Percentiles rank a stretch among this genome's conserved stretches.
These are phyloP conservation scores for Eimeria tenella DNA, from an alignment of 169 alveolate species.

Conservation along the genomic window DNA sequence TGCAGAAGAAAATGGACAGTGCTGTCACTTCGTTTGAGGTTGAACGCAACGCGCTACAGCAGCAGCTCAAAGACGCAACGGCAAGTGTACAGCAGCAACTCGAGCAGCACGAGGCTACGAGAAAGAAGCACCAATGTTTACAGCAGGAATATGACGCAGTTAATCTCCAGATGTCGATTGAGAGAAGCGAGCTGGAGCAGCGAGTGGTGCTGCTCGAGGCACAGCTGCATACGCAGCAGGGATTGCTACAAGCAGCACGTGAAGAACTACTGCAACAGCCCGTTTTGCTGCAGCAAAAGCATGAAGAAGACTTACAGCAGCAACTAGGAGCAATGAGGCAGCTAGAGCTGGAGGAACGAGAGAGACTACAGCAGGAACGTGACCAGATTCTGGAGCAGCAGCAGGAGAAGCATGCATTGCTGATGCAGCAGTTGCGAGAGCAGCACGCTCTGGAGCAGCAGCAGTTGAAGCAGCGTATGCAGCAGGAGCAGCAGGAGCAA, in stretches of 20 bases:
- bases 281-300: conserved; percentile 40
- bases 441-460: conserved; percentile 71
- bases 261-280: conserved; percentile 68
- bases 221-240: conserved; percentile 61
- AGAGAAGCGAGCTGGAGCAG: conserved; percentile 36
- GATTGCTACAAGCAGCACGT: conserved; percentile 57
- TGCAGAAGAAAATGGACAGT: conserved; percentile 24
- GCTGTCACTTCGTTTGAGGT: conserved; percentile 35
- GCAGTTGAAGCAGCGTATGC: conserved; percentile 64
- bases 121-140: conserved; percentile 6
- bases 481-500: conserved; percentile 70
- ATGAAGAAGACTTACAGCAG: conserved; percentile 62
- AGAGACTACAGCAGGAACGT: conserved; percentile 41
- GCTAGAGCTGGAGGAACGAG: conserved; percentile 35
- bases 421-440: conserved; percentile 61
- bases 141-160: conserved; percentile 9
- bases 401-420: conserved; percentile 55
- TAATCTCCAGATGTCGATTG: conserved; percentile 21
- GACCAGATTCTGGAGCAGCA: conserved; percentile 51
- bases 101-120: conserved; percentile 21
- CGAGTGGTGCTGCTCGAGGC: conserved; percentile 5
- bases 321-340: conserved; percentile 25
- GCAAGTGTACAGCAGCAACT: background rate
- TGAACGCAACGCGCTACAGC: conserved; percentile 28
- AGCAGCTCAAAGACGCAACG: conserved; percentile 10